Evolutionary conservation across 768 basidiomycete genomes (phyloP), one percentile per base, ranked within the genome.

Genomic region (Mycena polygramma): DNA sequence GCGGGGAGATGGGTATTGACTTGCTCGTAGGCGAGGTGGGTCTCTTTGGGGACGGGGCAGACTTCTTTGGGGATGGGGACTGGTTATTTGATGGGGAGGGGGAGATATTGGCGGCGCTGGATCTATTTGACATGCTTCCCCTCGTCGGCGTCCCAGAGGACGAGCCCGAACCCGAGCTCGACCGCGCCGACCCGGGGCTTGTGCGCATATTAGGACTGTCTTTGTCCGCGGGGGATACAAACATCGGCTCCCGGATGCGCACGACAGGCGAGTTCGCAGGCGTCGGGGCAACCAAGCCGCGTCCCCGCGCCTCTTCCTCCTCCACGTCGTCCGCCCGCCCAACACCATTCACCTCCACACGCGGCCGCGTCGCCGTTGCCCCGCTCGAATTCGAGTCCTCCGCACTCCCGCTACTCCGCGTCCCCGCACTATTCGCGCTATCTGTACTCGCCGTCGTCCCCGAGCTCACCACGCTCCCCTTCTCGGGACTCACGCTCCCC

Each of bases 191-290:
- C 24, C 57, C 54, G 36, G 68, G 30, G 6, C 30, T 30, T 30
- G 30, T 30, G 30, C 30, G 30, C 30, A 30, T 30, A 30, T 30
- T 30, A 30, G 30, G 30, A 30, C 30, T 30, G 30, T 30, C 30
- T 30, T 30, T 30, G 30, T 30, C 30, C 30, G 65, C 49, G 20
- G 53, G 36, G 7, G 72, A 57, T 35, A 70, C 74, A 19, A 75
- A 73, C 20, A 75, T 68, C 24, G 80, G 78, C 49, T 71, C 77
- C 64, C 80, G 73, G 55, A 79, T 76, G 11, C 70, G 60, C 24
- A 83, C 77, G 9, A 86, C 77, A 22, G 91, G 91, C 36, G 91
- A 91, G 74, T 90, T 92, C 20, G 89, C 85, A 10, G 91, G 91
- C 1, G 91, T 91, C 20, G 88, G 88, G 59, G 86, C 30, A 30